These are phyloP conservation scores for Acacia crassicarpa DNA, from an alignment of 306 rosid genomes.

Conservation along the genomic window DNA sequence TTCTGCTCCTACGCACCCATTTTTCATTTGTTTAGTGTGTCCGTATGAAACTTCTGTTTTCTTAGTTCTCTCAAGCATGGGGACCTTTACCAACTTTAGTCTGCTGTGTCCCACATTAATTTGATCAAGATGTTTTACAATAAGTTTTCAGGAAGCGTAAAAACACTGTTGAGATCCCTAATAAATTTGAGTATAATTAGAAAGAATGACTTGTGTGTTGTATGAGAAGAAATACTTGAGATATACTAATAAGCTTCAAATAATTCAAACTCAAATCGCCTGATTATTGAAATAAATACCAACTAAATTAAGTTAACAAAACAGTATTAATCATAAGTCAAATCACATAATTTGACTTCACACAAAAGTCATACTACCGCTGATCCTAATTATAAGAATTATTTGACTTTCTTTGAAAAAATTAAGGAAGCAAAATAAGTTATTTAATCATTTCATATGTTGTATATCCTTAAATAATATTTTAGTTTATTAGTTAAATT, in stretches of 20 bases:
- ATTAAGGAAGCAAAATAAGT: too few relatives aligned
- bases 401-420: too few relatives aligned
- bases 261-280: not conserved
- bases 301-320: too few relatives aligned
- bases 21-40: not conserved
- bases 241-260: not conserved
- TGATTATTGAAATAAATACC: too few relatives aligned
- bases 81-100: not conserved
- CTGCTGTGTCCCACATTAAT: not conserved
- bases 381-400: too few relatives aligned
- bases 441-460: too few relatives aligned
- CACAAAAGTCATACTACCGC: not conserved
- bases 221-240: not conserved
- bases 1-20: not conserved
- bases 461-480: too few relatives aligned
- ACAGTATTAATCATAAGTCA: too few relatives aligned
- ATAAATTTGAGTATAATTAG: not conserved
- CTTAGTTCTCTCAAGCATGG: not conserved
- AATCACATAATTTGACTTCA: not conserved
- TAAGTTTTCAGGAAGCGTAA: not conserved
- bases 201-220: not conserved
- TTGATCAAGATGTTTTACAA: not conserved
- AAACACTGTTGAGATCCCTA: not conserved
- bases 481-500: too few relatives aligned
- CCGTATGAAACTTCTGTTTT: too few relatives aligned